These are phyloP conservation scores for Citrullus amarus DNA, from an alignment of 306 rosid genomes.

Conservation along the genomic window DNA sequence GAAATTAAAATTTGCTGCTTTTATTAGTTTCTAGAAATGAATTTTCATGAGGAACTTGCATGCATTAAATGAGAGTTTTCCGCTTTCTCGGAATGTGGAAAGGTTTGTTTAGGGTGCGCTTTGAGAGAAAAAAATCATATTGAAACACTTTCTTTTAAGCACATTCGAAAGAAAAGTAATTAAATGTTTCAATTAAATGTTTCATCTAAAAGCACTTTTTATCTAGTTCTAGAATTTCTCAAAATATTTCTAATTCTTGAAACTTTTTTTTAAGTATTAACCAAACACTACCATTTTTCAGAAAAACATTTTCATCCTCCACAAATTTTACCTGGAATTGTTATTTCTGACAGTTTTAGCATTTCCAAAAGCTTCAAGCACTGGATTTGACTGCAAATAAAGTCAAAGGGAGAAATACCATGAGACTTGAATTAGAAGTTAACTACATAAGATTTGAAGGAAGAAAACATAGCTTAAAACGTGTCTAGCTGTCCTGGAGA, in stretches of 20 bases:
- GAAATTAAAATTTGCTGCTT: neutral
- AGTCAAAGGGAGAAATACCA: slow-evolving; percentile 10
- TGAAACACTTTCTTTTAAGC: neutral
- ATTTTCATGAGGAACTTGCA: neutral
- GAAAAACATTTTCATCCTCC: neutral
- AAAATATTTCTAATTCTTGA: neutral
- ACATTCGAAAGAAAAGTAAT: neutral
- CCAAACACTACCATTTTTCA: neutral
- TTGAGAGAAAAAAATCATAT: neutral
- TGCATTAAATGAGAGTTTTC: slow-evolving; percentile 1
- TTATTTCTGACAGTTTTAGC: slow-evolving; percentile 97
- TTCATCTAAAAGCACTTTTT: neutral
- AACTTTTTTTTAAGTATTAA: neutral
- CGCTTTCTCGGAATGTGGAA: neutral
- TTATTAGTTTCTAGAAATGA: neutral
- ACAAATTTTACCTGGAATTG: slow-evolving; percentile 66
- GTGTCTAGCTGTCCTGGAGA: neutral
- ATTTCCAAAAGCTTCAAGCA: slow-evolving; percentile 98
- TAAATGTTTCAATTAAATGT: neutral
- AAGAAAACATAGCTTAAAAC: neutral
- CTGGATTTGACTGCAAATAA: slow-evolving; percentile 90
- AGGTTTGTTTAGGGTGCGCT: neutral
- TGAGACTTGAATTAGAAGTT: neutral
- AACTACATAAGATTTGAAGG: neutral
- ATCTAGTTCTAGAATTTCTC: neutral